Conservation (phyloP, 306 rosid genomes). For the Abrus pulchellus region DNA sequence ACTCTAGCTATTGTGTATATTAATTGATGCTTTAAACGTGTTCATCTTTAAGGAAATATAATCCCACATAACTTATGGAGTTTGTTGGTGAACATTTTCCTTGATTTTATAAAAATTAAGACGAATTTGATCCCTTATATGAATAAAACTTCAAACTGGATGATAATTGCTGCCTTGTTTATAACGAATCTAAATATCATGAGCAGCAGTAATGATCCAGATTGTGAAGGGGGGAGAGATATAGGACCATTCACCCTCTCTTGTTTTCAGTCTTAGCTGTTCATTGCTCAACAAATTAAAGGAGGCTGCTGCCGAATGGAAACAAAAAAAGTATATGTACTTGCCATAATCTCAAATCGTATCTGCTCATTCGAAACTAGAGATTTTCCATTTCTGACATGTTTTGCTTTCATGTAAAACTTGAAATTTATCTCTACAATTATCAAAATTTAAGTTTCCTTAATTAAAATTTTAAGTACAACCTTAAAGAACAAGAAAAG, state of each 20-base stretch:
- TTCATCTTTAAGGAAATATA: too few relatives aligned
- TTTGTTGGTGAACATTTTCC: background rate
- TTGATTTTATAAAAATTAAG: too few relatives aligned
- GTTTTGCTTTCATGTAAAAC: background rate
- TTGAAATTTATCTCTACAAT: background rate
- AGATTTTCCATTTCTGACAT: constrained; percentile 18
- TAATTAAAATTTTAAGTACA: background rate
- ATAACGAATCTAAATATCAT: background rate
- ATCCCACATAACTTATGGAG: too few relatives aligned
- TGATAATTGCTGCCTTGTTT: background rate
- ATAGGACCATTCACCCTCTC: constrained; percentile 39
- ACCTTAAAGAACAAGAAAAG: too few relatives aligned
- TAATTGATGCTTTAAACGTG: too few relatives aligned
- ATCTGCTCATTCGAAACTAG: constrained; percentile 9
- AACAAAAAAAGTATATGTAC: background rate
- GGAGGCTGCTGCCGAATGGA: constrained; percentile 32
- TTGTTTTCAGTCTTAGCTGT: constrained; percentile 43
- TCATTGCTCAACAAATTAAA: constrained; percentile 32
- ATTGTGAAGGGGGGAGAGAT: constrained; percentile 32
- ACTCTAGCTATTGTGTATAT: too few relatives aligned
- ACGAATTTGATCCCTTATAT: background rate
- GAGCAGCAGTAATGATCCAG: constrained; percentile 19
- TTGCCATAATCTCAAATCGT: background rate
- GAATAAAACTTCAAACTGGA: background rate
- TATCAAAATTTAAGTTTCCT: background rate